These are phyloP conservation scores for Isabelozyma gotoi DNA, from an alignment of 805 yeast species.

Conservation along the genomic window DNA sequence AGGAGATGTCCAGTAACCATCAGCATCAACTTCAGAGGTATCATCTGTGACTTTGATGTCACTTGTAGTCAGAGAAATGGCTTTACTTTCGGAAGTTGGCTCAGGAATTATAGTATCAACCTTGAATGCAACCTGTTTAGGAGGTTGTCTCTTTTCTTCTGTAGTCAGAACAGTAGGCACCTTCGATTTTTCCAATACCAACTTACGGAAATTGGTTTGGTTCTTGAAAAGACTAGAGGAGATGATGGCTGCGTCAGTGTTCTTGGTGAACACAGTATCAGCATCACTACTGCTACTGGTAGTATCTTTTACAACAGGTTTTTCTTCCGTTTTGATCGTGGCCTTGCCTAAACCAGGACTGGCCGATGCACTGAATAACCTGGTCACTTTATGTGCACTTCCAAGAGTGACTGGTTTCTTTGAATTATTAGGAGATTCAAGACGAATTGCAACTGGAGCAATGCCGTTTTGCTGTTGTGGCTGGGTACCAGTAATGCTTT, in stretches of 20 bases:
- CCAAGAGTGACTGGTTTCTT: constrained; percentile 61
- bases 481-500: constrained; percentile 32
- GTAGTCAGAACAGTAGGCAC: not conserved
- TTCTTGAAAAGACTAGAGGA: constrained; percentile 74
- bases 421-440: constrained; percentile 16
- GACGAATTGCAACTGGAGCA: constrained; percentile 27
- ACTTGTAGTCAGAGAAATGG: not conserved
- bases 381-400: constrained; percentile 63
- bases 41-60: not conserved
- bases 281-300: constrained; percentile 4
- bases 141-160: constrained; percentile 2
- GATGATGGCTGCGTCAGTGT: constrained; percentile 67
- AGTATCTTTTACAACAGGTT: constrained; percentile 2
- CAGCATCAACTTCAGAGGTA: constrained; percentile 49
- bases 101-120: constrained; percentile 1
- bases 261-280: constrained; percentile 32
- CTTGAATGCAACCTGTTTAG: constrained; percentile 19
- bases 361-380: constrained; percentile 38
- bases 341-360: not conserved
- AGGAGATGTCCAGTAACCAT: constrained; percentile 90
- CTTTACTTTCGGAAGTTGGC: not conserved
- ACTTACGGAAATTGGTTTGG: constrained; percentile 49
- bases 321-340: constrained; percentile 3
- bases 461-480: constrained; percentile 10
- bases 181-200: constrained; percentile 50